Base-by-base conservation (phyloP, 2,329 filamentous ascomycete genomes). In the Helotiales sp. region DNA sequence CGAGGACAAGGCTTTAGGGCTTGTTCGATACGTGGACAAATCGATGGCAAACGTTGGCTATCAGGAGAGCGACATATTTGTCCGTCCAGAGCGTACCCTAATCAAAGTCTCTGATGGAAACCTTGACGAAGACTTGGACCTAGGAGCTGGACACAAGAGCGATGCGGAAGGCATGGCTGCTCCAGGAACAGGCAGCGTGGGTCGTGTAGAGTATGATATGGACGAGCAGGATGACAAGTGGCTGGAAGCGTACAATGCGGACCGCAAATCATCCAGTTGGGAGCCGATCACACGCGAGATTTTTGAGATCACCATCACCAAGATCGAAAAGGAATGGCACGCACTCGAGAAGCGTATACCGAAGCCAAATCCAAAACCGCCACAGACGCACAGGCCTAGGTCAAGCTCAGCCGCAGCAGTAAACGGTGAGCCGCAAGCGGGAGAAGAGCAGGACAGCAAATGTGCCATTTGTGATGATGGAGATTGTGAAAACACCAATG, bases 401-500 rank as follows among this genome's bases (percentile, higher is more conserved):
- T 97, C 95, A 50, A 97, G 94, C 78, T 97, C 93, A 64, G 95
- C 95, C 55, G 95, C 93, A 28, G 95, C 96, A 6, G 95, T 98
- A 20, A 98, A 97, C 78, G 95, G 96, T 64, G 96, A 98, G 80
- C 90, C 92, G 52, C 88, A 91, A 71, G 89, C 87, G 30, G 93
- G 93, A 22, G 96, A 98, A 80, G 95, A 98, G 79, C 94, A 96
- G 74, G 96, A 99, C 79, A 97, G 91, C 74, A 98, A 97, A 79
- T 99, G 96, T 77, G 94, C 93, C 24, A 96, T 99, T 66, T 99
- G 96, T 78, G 96, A 99, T 77, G 96, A 99, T 76, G 96, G 96
- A n/a, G 96, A 99, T 77, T 99, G 96, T 77, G 96, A 99, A 80
- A 99, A 99, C 79, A 96, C 96, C 24, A 99, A 99, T 77, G 96